Conservation (phyloP, 176 grass and related monocot genomes). For the Otatea glauca region DNA sequence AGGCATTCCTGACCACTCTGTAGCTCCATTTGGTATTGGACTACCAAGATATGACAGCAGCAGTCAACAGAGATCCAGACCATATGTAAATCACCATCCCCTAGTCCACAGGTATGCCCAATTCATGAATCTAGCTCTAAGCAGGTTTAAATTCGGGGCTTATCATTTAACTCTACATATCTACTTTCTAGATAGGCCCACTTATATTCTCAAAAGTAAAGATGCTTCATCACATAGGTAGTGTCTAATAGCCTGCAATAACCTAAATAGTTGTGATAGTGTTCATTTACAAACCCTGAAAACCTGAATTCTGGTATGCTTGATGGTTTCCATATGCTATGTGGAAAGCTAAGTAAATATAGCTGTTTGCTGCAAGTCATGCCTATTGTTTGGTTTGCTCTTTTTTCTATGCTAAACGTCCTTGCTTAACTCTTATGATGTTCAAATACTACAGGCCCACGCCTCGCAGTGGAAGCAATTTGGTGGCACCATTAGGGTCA, state of each 20-base stretch:
- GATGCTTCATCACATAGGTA: not conserved
- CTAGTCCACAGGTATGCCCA: conserved; percentile 66
- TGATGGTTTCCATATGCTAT: conserved; percentile 23
- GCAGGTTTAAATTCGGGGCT: not conserved
- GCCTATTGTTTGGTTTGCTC: not conserved
- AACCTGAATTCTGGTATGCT: conserved; percentile 37
- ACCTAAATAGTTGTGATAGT: conserved; percentile 28
- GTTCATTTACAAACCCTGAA: not conserved
- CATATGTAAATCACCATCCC: conserved; percentile 69
- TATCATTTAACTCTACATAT: conserved; percentile 1
- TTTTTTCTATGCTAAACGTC: conserved; percentile 12
- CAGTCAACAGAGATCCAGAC: conserved; percentile 68
- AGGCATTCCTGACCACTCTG: conserved; percentile 62
- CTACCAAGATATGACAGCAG: conserved; percentile 64
- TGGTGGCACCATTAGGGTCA: conserved; percentile 61
- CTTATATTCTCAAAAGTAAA: conserved; percentile 23
- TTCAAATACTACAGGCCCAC: conserved; percentile 57
- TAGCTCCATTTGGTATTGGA: conserved; percentile 65
- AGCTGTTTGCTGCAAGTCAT: not conserved
- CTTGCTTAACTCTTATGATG: conserved; percentile 11
- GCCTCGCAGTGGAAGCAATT: conserved; percentile 65
- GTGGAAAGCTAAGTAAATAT: conserved; percentile 27
- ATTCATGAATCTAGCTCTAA: conserved; percentile 37
- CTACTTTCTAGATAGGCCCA: conserved; percentile 13
- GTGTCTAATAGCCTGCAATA: not conserved